Evolutionary conservation across 306 rosid species (phyloP).

Genomic region (Chamaecrista fasciculata): DNA sequence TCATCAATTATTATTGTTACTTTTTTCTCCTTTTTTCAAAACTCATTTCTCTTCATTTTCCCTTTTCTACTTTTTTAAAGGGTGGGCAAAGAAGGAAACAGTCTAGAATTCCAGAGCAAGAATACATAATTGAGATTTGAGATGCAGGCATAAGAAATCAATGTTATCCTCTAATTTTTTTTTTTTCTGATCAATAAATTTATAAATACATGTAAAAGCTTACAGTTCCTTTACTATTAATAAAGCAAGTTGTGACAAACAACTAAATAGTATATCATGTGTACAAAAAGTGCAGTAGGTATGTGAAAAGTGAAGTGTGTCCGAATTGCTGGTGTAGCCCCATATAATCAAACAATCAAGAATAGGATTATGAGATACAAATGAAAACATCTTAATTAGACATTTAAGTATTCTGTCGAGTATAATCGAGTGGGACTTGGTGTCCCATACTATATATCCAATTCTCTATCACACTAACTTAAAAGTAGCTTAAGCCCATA

Average conservation of each 20-base stretch:
- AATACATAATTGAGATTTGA: background rate
- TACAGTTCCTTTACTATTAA: background rate
- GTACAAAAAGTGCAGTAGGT: background rate
- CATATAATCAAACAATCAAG: background rate
- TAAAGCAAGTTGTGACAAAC: background rate
- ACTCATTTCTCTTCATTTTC: background rate
- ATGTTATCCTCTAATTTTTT: background rate
- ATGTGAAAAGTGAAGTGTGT: background rate
- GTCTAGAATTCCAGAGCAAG: background rate
- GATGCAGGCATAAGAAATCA: background rate
- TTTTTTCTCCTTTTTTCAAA: background rate
- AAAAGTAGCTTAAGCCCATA: background rate
- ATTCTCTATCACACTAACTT: background rate
- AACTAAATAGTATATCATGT: background rate
- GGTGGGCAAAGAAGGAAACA: conserved; percentile 11
- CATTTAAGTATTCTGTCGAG: too few species aligned
- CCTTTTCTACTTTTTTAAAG: background rate
- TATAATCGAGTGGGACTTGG: too few species aligned
- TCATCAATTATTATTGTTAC: too few species aligned
- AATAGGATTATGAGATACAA: background rate
- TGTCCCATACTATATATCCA: too few species aligned
- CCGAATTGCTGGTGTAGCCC: background rate
- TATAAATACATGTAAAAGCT: background rate
- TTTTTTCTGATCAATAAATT: background rate
- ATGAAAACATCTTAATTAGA: background rate